These are phyloP conservation scores for Umbelopsis sp. DNA, from an alignment of 192 early-diverging fungal species.

Conservation along the genomic window DNA sequence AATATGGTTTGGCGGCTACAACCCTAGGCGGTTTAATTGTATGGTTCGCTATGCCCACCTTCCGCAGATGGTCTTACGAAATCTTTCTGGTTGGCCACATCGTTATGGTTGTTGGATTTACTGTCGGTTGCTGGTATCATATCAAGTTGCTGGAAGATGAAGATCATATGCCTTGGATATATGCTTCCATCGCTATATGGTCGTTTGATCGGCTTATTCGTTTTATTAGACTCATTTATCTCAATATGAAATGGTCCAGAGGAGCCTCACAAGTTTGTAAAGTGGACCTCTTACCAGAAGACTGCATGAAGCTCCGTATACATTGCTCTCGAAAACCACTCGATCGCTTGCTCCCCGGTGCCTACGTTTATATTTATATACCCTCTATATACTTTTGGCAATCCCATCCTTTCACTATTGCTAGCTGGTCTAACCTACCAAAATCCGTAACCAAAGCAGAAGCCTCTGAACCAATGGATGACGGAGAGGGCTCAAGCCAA, in stretches of 20 bases:
- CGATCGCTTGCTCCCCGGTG: neutral
- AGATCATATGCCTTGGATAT: neutral
- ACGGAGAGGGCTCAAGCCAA: neutral
- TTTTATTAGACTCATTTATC: neutral
- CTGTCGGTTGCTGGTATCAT: slow-evolving; percentile 22
- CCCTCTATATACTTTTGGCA: slow-evolving; percentile 23
- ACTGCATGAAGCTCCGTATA: neutral
- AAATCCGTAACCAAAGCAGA: no score
- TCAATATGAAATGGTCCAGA: neutral
- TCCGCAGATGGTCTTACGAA: slow-evolving; percentile 11
- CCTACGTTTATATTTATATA: slow-evolving; percentile 23
- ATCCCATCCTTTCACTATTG: slow-evolving; percentile 24
- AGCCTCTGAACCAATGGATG: neutral
- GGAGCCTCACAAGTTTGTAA: neutral
- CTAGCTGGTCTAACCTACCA: neutral
- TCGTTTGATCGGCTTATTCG: slow-evolving; percentile 18
- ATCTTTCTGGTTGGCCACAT: slow-evolving; percentile 16
- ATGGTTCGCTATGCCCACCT: slow-evolving; percentile 9
- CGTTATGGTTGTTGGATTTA: slow-evolving; percentile 9
- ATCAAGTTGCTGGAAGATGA: neutral
- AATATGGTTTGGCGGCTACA: slow-evolving; percentile 16
- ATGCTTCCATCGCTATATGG: slow-evolving; percentile 13
- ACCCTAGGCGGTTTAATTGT: slow-evolving; percentile 13
- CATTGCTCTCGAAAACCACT: neutral
- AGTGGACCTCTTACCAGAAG: neutral